Evolutionary conservation across 495 filamentous ascomycete genomes (phyloP).

Genomic region (Xylaria bambusicola): DNA sequence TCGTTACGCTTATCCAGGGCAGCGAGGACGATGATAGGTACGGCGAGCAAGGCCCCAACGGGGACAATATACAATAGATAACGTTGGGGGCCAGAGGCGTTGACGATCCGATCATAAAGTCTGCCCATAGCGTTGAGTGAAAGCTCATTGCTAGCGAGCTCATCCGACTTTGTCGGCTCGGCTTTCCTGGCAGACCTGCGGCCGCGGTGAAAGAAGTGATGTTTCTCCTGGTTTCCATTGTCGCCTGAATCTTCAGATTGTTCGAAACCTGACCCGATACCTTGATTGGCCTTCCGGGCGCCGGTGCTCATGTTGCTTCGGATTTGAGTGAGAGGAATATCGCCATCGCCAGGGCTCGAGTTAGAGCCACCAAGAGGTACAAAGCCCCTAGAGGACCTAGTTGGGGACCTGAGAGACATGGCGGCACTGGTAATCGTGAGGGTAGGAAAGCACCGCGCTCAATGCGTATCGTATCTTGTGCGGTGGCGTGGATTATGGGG

Average conservation of each 20-base stretch:
- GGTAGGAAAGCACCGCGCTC: not conserved
- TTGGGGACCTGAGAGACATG: constrained; percentile 33
- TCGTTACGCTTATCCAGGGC: constrained; percentile 45
- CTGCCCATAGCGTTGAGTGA: constrained; percentile 80
- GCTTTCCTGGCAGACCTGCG: constrained; percentile 55
- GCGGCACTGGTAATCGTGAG: not conserved
- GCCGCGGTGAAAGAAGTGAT: constrained; percentile 58
- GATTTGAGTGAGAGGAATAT: constrained; percentile 56
- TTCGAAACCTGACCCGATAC: constrained; percentile 34
- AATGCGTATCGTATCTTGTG: not conserved
- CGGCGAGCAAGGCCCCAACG: constrained; percentile 69
- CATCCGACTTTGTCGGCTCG: constrained; percentile 52
- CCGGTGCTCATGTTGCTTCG: constrained; percentile 52
- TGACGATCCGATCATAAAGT: constrained; percentile 80
- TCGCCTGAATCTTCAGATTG: constrained; percentile 28
- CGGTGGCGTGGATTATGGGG: too few species aligned
- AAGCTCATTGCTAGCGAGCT: constrained; percentile 55
- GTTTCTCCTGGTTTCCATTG: constrained; percentile 52
- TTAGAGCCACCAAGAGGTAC: constrained; percentile 26
- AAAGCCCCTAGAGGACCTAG: constrained; percentile 30
- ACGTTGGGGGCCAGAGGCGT: constrained; percentile 81
- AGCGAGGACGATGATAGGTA: constrained; percentile 77
- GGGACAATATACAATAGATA: constrained; percentile 90
- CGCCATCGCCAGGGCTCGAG: constrained; percentile 36
- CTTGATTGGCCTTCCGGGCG: constrained; percentile 48